Evolutionary conservation across 2,329 filamentous ascomycete species (phyloP).

Genomic region (Trichophyton mentagrophytes): DNA sequence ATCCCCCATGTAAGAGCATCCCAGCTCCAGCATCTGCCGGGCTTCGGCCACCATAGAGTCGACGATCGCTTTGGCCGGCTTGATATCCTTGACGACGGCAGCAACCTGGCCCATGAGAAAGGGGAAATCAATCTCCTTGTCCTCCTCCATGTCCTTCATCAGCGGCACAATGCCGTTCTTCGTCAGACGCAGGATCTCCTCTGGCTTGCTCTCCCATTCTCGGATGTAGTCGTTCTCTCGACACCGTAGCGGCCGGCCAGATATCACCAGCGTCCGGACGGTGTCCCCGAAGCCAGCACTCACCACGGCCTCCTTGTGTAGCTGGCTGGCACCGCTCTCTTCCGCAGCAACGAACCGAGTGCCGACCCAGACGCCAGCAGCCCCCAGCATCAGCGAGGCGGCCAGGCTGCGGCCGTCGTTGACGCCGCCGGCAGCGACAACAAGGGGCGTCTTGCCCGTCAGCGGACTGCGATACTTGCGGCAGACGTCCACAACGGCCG

Average conservation of each 20-base stretch:
- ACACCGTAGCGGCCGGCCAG: constrained; percentile 68
- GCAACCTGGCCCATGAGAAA: constrained; percentile 93
- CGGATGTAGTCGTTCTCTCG: constrained; percentile 72
- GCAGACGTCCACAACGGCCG: constrained; percentile 75
- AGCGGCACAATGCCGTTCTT: constrained; percentile 67
- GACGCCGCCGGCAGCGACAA: constrained; percentile 82
- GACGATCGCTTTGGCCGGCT: constrained; percentile 76
- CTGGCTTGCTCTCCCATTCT: constrained; percentile 64
- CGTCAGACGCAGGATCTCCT: constrained; percentile 63
- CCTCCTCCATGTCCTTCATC: constrained; percentile 68
- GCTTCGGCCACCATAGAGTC: constrained; percentile 77
- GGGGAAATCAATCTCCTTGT: constrained; percentile 69
- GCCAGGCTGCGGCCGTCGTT: constrained; percentile 71
- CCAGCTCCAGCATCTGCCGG: constrained; percentile 51
- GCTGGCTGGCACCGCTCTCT: constrained; percentile 67
- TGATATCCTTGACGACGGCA: constrained; percentile 59
- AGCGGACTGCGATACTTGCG: constrained; percentile 57
- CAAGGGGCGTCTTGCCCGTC: constrained; percentile 57
- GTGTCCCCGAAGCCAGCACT: constrained; percentile 69
- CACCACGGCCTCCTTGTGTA: constrained; percentile 77
- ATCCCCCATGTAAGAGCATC: constrained; percentile 45
- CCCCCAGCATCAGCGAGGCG: constrained; percentile 73
- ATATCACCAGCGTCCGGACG: constrained; percentile 66
- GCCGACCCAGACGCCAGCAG: constrained; percentile 83
- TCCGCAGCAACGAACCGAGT: constrained; percentile 76